phyloP scores from a whole-genome alignment of 805 yeast genomes.

The Candida vartiovaarae region DNA sequence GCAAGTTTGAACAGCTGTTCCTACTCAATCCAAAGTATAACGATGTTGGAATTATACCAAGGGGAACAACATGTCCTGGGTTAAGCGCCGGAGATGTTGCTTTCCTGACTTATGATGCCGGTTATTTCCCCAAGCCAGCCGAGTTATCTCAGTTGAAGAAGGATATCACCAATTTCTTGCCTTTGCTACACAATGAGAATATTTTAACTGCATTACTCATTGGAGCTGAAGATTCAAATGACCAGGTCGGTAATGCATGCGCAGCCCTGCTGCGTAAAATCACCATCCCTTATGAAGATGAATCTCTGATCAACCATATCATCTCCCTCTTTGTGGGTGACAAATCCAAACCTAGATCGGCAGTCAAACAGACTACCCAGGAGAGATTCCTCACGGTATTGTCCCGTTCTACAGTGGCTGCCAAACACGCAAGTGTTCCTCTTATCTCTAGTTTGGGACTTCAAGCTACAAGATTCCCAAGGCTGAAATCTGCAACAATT shows the following conservation, averaged over 20 bases:
- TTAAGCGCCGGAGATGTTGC: slow-evolving; percentile 46
- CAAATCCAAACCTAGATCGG: slow-evolving; percentile 33
- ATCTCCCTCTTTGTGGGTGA: slow-evolving; percentile 47
- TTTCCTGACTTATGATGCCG: slow-evolving; percentile 65
- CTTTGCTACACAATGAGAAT: slow-evolving; percentile 26
- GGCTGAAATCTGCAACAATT: slow-evolving; percentile 50
- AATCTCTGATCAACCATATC: slow-evolving; percentile 35
- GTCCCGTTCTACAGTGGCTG: slow-evolving; percentile 45
- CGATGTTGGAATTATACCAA: slow-evolving; percentile 34
- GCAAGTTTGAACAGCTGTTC: slow-evolving; percentile 48
- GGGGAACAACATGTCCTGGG: slow-evolving; percentile 54
- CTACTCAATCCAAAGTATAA: slow-evolving; percentile 42
- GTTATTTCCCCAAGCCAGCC: slow-evolving; percentile 46
- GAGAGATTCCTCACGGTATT: slow-evolving; percentile 46
- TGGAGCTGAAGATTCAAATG: slow-evolving; percentile 55
- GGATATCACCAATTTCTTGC: slow-evolving; percentile 35
- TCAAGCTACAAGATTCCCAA: slow-evolving; percentile 39
- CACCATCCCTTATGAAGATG: slow-evolving; percentile 44
- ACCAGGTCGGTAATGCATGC: slow-evolving; percentile 50
- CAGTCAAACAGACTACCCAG: slow-evolving; percentile 48
- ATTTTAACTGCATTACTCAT: slow-evolving; percentile 46
- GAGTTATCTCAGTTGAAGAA: slow-evolving; percentile 37
- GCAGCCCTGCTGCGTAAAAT: slow-evolving; percentile 43
- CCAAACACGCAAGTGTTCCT: slow-evolving; percentile 34
- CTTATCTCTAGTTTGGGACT: slow-evolving; percentile 55